Evolutionary conservation across 768 basidiomycete genomes (phyloP).

Genomic region (Dictyophora rubrovolvata): DNA sequence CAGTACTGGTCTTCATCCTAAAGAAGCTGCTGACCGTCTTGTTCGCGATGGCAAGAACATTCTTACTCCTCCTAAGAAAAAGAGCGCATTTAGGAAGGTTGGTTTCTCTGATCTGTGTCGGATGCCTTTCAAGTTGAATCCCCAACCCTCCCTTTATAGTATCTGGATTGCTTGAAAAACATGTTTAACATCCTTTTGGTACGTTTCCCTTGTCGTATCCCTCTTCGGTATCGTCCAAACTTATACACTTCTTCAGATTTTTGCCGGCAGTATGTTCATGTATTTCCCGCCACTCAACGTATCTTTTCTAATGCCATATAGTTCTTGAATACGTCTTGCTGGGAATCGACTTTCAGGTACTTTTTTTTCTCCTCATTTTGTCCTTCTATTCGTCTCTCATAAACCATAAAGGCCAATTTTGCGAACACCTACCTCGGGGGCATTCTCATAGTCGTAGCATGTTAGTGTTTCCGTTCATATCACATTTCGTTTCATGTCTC

Average conservation of each 20-base stretch:
- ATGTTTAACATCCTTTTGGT: constrained; percentile 53
- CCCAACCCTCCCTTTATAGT: constrained; percentile 26
- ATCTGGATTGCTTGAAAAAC: constrained; percentile 50
- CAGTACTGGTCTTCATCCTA: constrained; percentile 40
- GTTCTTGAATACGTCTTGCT: constrained; percentile 56
- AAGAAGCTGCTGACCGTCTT: constrained; percentile 46
- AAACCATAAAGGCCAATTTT: constrained; percentile 38
- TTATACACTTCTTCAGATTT: constrained; percentile 22
- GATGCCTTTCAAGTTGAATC: constrained; percentile 6
- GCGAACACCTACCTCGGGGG: constrained; percentile 61
- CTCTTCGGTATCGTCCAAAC: not conserved
- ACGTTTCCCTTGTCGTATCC: not conserved
- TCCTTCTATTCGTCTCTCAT: not conserved
- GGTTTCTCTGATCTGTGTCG: constrained; percentile 11
- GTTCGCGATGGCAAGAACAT: constrained; percentile 48
- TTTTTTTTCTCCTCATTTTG: not conserved
- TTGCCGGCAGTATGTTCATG: constrained; percentile 34
- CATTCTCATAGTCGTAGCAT: constrained; percentile 57
- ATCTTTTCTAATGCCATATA: not conserved
- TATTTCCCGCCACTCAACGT: not conserved
- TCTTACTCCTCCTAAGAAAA: constrained; percentile 58
- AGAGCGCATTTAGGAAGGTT: constrained; percentile 55
- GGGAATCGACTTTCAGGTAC: constrained; percentile 50
- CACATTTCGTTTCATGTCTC: not conserved
- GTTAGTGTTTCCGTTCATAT: not conserved